Evolutionary conservation across 2,329 filamentous ascomycete genomes (phyloP).

Genomic region (Corniculantispora saksenae): DNA sequence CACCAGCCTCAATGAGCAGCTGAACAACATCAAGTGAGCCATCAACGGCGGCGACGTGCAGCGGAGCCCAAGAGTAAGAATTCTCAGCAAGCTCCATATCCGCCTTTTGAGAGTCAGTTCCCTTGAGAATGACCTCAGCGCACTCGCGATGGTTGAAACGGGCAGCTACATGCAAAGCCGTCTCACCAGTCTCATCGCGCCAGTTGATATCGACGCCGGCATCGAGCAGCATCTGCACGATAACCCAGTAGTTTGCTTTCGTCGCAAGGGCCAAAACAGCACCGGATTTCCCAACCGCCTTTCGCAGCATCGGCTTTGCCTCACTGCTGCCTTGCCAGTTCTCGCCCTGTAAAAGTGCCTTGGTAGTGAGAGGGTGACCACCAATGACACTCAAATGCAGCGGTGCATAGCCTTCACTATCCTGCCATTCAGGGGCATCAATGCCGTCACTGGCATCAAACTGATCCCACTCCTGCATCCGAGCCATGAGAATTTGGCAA

Average conservation of each 20-base stretch:
- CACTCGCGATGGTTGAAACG: constrained; percentile 84
- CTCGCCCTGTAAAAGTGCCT: constrained; percentile 77
- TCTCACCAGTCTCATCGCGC: constrained; percentile 86
- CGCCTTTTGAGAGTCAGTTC: constrained; percentile 68
- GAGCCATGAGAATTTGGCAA: constrained; percentile 81
- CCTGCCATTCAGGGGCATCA: constrained; percentile 86
- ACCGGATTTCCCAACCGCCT: constrained; percentile 76
- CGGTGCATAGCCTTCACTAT: constrained; percentile 86
- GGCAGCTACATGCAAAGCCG: constrained; percentile 87
- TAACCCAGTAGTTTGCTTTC: constrained; percentile 80
- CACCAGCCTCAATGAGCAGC: constrained; percentile 75
- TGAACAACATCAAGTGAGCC: constrained; percentile 75
- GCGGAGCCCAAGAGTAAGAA: constrained; percentile 90
- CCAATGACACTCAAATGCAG: constrained; percentile 90
- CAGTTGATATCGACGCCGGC: constrained; percentile 93
- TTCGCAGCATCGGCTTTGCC: constrained; percentile 64
- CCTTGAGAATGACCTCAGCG: constrained; percentile 72
- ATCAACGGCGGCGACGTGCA: constrained; percentile 90
- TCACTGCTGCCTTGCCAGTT: constrained; percentile 68
- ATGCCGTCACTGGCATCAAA: constrained; percentile 85
- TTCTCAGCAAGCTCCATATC: constrained; percentile 78
- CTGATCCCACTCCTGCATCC: constrained; percentile 86
- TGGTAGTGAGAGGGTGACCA: constrained; percentile 84
- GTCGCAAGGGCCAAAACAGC: constrained; percentile 86
- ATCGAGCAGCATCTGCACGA: constrained; percentile 84